A percentile compares a stretch with the other conserved stretches of the same genome.
Evolutionary conservation across 495 filamentous ascomycete genomes (phyloP).

Genomic region (Neurospora terricola): DNA sequence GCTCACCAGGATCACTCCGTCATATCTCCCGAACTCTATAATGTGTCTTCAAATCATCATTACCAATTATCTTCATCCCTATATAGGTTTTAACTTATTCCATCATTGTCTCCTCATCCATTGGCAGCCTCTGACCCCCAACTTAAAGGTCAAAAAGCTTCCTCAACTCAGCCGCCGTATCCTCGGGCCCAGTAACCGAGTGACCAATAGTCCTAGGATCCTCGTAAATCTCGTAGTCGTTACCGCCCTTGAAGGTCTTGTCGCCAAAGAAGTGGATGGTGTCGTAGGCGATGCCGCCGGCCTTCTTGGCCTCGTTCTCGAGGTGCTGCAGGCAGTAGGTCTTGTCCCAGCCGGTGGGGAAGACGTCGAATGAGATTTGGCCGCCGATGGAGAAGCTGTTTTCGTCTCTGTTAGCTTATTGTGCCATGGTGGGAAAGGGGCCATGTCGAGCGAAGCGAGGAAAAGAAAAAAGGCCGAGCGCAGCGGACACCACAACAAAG

Average conservation of each 20-base stretch:
- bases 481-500: not conserved
- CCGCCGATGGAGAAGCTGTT: constrained; percentile 83
- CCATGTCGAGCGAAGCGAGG: not conserved
- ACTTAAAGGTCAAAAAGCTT: constrained; percentile 63
- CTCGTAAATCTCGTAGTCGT: constrained; percentile 87
- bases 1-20: not conserved
- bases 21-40: not conserved
- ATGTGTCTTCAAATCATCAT: not conserved
- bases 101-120: not conserved
- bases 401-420: not conserved
- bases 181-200: constrained; percentile 66
- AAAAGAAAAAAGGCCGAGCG: not conserved
- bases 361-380: constrained; percentile 96
- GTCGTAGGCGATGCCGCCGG: constrained; percentile 62
- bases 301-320: constrained; percentile 62
- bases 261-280: constrained; percentile 98
- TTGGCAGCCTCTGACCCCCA: too few species aligned
- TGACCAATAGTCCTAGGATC: constrained; percentile 79
- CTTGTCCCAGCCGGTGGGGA: constrained; percentile 96
- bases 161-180: constrained; percentile 68
- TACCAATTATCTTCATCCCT: not conserved
- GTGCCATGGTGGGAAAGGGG: not conserved
- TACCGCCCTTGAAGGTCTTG: constrained; percentile 81
- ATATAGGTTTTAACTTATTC: not conserved
- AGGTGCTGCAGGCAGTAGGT: constrained; percentile 91